These are phyloP conservation scores for Parmales sp. DNA, from an alignment of 108 stramenopile species.

Conservation along the genomic window DNA sequence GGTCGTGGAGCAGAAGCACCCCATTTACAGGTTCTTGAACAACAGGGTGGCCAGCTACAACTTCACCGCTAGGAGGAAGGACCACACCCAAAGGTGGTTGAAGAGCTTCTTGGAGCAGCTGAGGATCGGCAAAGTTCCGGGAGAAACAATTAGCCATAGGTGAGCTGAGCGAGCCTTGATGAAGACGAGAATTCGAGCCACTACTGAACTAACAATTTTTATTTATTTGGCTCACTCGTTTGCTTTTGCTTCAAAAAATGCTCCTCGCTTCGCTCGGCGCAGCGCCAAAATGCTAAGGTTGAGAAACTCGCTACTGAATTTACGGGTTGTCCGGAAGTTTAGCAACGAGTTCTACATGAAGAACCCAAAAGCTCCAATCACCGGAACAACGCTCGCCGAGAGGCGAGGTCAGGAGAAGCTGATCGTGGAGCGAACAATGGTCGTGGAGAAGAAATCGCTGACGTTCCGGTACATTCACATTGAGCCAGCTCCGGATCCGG, in stretches of 20 bases:
- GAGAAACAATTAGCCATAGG: slow-evolving; percentile 4
- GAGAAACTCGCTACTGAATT: slow-evolving; percentile 31
- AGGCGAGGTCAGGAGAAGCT: slow-evolving; percentile 18
- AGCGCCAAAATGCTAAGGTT: slow-evolving; percentile 32
- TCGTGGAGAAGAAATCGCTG: neutral
- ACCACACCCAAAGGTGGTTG: slow-evolving; percentile 36
- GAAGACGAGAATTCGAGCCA: too few relatives aligned
- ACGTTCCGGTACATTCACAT: slow-evolving; percentile 17
- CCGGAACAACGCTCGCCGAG: slow-evolving; percentile 39
- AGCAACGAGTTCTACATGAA: neutral
- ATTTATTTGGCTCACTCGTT: too few relatives aligned
- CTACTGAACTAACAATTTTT: too few relatives aligned
- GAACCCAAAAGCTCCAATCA: slow-evolving; percentile 37
- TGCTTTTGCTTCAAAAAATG: too few relatives aligned
- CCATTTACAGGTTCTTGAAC: slow-evolving; percentile 42
- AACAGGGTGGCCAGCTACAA: slow-evolving; percentile 39
- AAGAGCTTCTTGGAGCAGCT: slow-evolving; percentile 35
- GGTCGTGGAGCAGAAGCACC: slow-evolving; percentile 41
- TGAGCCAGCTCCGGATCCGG: slow-evolving; percentile 34
- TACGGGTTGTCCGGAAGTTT: slow-evolving; percentile 18
- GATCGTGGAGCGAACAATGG: slow-evolving; percentile 14
- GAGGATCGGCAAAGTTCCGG: slow-evolving; percentile 14
- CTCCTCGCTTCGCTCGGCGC: too few relatives aligned
- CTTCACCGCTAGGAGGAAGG: slow-evolving; percentile 24
- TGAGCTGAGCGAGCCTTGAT: too few relatives aligned